Evolutionary conservation across 495 filamentous ascomycete genomes (phyloP), one percentile per base, ranked within the genome.

Genomic region (Margaritispora aquatica): DNA sequence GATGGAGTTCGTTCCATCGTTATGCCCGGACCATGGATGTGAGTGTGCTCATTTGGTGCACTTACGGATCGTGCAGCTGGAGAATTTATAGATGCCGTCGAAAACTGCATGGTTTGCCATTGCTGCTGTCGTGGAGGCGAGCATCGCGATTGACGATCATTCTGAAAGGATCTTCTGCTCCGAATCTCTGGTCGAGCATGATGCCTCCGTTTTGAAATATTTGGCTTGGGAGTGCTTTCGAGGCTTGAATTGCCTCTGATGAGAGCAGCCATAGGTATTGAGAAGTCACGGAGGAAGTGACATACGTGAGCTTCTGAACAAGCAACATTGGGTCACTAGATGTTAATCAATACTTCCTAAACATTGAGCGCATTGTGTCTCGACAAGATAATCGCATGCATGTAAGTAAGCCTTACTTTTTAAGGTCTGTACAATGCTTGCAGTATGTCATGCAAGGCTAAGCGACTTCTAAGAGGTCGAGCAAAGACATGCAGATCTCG

Each of bases 1-100:
- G 65, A 67, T 5, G 62, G 54, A 19, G 65, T 67, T 0, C 65
- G 65, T 34, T 67, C 65, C 65, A 67, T 67, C 1, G 54, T 53
- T 29, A 64, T 60, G 59, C 58, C 44, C 38, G n/a, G n/a, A n/a
- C n/a, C n/a, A n/a, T 44, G 38, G 17, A 17, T 17, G 29, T 27
- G 13, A 27, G 23, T 19, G 9, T 51, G 50, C 21, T 59, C 54
- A 7, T 54, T 51, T 19, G 58, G 46, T n/a, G 47, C 21, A 21
- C 17, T 57, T 24, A 49, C 23, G 3, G 54, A 49, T 44, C 15
- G 38, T 26, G 54, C 21, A n/a, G 20, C 10, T 13, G 41, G 49
- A 19, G 26, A 26, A 24, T 21, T 48, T 34, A 41, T 10, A 20
- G 41, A 10, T n/a, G 54, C 20, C 54, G 49, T 57, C 54, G 38